Conservation (phyloP, 1,284 basidiomycete species). For the Tilletiaria anomala region DNA sequence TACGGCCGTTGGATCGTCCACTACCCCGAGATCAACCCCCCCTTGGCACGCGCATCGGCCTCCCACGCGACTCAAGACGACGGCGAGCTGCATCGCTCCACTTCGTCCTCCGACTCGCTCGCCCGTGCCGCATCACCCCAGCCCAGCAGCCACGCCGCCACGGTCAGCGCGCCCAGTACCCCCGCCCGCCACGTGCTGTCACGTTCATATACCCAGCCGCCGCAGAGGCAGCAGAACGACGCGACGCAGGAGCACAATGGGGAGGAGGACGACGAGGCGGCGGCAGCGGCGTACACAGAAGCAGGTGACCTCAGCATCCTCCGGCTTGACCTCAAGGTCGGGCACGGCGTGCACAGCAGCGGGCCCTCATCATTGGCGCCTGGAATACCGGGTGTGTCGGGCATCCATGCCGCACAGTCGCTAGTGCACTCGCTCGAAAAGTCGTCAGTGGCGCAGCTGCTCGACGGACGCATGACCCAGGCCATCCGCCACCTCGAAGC, state of each 20-base stretch:
- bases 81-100: too few relatives aligned
- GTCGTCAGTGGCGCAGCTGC: constrained; percentile 74
- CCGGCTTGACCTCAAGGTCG: constrained; percentile 81
- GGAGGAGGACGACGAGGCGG: constrained; percentile 6
- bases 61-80: constrained; percentile 12
- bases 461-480: constrained; percentile 69
- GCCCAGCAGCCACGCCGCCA: too few relatives aligned
- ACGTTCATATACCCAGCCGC: not conserved
- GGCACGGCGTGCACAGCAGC: constrained; percentile 49
- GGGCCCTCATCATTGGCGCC: not conserved
- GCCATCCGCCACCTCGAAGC: constrained; percentile 69
- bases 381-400: not conserved
- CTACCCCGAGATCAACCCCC: constrained; percentile 51
- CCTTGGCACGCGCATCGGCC: constrained; percentile 8
- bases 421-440: constrained; percentile 85
- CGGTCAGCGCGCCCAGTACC: constrained; percentile 13
- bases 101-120: too few relatives aligned
- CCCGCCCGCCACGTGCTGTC: too few relatives aligned
- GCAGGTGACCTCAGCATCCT: constrained; percentile 47
- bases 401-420: constrained; percentile 51
- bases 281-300: constrained; percentile 3
- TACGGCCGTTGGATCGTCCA: constrained; percentile 69
- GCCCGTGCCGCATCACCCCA: too few relatives aligned
- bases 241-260: not conserved
- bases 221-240: constrained; percentile 1